A percentile compares a stretch with the other conserved stretches of the same genome.
phyloP scores from a whole-genome alignment of 2,329 filamentous ascomycete species.

The Exserohilum rostratum region DNA sequence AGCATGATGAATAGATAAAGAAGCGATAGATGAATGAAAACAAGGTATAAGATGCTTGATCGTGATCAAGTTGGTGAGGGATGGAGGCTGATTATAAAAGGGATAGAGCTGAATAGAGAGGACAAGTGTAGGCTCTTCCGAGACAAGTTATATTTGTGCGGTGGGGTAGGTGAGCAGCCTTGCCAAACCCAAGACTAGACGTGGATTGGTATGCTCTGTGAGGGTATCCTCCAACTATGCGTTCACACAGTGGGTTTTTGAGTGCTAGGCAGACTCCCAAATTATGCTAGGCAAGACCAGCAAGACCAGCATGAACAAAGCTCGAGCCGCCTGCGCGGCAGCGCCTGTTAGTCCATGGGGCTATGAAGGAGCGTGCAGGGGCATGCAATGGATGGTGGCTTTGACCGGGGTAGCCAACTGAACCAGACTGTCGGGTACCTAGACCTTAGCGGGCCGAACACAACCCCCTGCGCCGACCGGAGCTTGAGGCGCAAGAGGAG shows the following conservation, averaged over 20 bases:
- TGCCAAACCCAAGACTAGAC: constrained; percentile 28
- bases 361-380: constrained; percentile 26
- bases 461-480: constrained; percentile 32
- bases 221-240: constrained; percentile 38
- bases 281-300: constrained; percentile 39
- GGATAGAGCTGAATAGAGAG: constrained; percentile 19
- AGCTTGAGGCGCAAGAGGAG: constrained; percentile 38
- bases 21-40: constrained; percentile 12
- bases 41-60: constrained; percentile 11
- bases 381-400: constrained; percentile 24
- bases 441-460: constrained; percentile 42
- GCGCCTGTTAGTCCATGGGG: constrained; percentile 46
- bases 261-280: constrained; percentile 48
- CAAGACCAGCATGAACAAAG: constrained; percentile 33
- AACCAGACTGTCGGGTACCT: constrained; percentile 39
- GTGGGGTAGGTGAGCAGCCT: constrained; percentile 29
- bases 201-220: constrained; percentile 41
- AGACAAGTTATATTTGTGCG: constrained; percentile 39
- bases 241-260: constrained; percentile 40
- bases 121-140: constrained; percentile 33
- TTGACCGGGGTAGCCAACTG: constrained; percentile 23
- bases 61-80: constrained; percentile 4
- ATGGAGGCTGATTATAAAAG: constrained; percentile 11
- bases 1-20: constrained; percentile 25
- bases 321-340: constrained; percentile 43